Evolutionary conservation across 2,329 filamentous ascomycete genomes (phyloP), one percentile per base, ranked within the genome.

Genomic region (Pseudogymnoascus sp.): DNA sequence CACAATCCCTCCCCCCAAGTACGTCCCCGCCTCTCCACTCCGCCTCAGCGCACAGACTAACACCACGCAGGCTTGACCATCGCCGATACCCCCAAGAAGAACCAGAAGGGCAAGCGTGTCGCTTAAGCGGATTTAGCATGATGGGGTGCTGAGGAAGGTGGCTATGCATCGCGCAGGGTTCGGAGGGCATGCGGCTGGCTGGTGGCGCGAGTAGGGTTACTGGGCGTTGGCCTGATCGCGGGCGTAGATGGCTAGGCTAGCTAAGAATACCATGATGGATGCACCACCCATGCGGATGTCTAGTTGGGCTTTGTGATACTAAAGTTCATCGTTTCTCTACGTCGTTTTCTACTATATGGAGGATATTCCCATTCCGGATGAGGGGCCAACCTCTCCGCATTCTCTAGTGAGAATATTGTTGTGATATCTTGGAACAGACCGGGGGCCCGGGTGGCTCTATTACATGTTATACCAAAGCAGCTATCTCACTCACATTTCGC

Each of bases 1-100:
- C n/a, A n/a, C 93, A 97, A 87, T 92, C 87, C 79, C 85, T 99
- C 69, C 95, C 94, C 75, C 95, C 94, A 74, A 90, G 94, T 99
- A 92, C 75, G 91, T 82, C 28, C 11, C 42, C 22, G n/a, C 25
- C 16, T 25, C 45, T 39, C 30, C 42, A 60, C 63, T 68, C 83
- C 80, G 76, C 73, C 76, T 83, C 71, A 74, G 76, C 30, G 25
- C 42, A 64, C 63, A 65, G 23, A 22, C 19, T 52, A 49, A 25
- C 61, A 41, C 64, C 66, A 67, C 63, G 68, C 67, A 85, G 83
- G 79, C 70, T 80, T 85, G 64, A 78, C 78, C 72, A 84, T 85
- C 76, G 77, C 78, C 73, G 82, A 85, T 69, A 81, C 82, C 67
- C 82, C 82, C 69, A 84, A 84, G 78, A 84, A 85, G 79, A 85